Evolutionary conservation across 169 alveolate genomes (phyloP), one percentile per base, ranked within the genome.

Genomic region (Plasmodium ovale): DNA sequence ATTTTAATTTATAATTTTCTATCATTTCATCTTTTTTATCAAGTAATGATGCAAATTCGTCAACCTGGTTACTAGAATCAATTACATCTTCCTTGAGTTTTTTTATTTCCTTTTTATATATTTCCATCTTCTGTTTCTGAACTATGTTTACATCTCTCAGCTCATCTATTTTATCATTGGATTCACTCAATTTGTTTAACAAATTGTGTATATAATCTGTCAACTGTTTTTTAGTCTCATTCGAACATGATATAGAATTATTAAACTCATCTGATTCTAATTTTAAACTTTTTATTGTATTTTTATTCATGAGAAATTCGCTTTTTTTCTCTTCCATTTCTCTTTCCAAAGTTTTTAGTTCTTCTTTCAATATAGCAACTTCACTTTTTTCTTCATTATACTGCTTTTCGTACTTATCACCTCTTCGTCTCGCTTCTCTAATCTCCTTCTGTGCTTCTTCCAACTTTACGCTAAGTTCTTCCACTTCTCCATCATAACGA

Each of bases 181-280:
- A 67, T 64, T 65, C 89, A 29, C 89, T 79, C 49, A 79, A 53
- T 19, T 44, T 79, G 21, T 79, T 79, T 64, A 79, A 56, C 31
- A 79, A 64, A 79, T 79, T 79, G 44, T 79, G 89, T 35, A 79
- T 79, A 65, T 79, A 79, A 35, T 79, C 89, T 12, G 89, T 79
- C 49, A 79, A 10, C 5, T 79, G 89, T 51, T 79, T 79, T 69
- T 79, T 79, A 2, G 89, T 79, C 14, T 79, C 89, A 56, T 79
- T 79, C n/a, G 89, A 79, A 49, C 73, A 79, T 9, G 79, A 39
- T n/a, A 79, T 79, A 4, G 51, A 51, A 58, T 79, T 59, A 79
- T 65, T 79, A 59, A 79, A 79, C 65, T 79, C 89, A 47, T 51
- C 89, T 51, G 89, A 79, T 56, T 79, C 89, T 53, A 79, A 79